Base-by-base conservation (phyloP, 495 filamentous ascomycete species). In the Evansstolkia leycettana region DNA sequence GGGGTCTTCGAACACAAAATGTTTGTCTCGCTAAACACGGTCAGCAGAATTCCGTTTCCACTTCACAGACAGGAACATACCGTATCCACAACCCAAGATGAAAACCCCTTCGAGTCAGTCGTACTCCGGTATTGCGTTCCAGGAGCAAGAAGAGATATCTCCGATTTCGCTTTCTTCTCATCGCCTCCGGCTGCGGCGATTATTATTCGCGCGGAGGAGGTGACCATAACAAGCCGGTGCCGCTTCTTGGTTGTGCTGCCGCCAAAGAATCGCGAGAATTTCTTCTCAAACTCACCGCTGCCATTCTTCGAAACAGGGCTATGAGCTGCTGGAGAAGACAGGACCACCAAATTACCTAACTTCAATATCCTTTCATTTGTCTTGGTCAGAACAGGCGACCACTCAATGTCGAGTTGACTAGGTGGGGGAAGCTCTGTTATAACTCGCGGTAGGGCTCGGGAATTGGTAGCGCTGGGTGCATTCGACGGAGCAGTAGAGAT, bases 381-480 rank as follows among this genome's bases (percentile, higher is more conserved):
- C 37, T 75, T 79, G 19, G 83, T 94, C 36, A 99, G 60, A 2
- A 99, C 92, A 7, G 92, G 92, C 1, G 89, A 95, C 92, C 92
- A 99, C 58, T 96, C 92, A 38, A 99, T 94, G 56, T 99, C 92
- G 11, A 99, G 67, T 54, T 99, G 92, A 38, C 82, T 93, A 7
- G 92, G 92, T 19, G 92, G 88, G 1, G 92, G 87, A 17, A 99
- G 67, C 53, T 99, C 92, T 1, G 92, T 96, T 38, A 96, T 90
- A 27, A 95, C 75, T 39, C 87, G 72, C 8, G 87, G 78, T 14
- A 84, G 78, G 16, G 74, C 69, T 28, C 75, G 64, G 3, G 60
- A 51, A 33, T 58, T 68, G 17, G 66, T 51, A 36, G 37, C 50
- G 15, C 49, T 46, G n/a, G 28, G 28, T 5, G 45, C 39, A 18